Conservation (phyloP, 1,139 yeast genomes). For the Nakaseomyces sp. region DNA sequence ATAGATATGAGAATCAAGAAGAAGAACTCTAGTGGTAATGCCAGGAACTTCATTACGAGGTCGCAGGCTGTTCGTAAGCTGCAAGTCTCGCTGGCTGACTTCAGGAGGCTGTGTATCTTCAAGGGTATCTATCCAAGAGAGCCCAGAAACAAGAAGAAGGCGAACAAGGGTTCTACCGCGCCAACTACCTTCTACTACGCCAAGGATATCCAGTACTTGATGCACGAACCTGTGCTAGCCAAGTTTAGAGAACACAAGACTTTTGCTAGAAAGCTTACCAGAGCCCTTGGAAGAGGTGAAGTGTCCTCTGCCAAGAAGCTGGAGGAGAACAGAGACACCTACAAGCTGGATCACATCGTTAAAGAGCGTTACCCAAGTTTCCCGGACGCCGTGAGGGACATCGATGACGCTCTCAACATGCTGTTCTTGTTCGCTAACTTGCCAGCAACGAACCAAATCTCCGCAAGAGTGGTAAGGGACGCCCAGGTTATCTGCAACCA, state of each 20-base stretch:
- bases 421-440: slow-evolving; percentile 83
- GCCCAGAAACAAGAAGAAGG: slow-evolving; percentile 92
- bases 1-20: slow-evolving; percentile 46
- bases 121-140: slow-evolving; percentile 96
- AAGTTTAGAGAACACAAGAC: slow-evolving; percentile 95
- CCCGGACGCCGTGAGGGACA: slow-evolving; percentile 81
- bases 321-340: slow-evolving; percentile 72
- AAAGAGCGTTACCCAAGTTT: slow-evolving; percentile 95
- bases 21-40: slow-evolving; percentile 83
- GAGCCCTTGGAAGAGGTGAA: slow-evolving; percentile 89
- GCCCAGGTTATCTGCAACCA: slow-evolving; percentile 84
- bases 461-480: slow-evolving; percentile 70
- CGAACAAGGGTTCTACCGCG: slow-evolving; percentile 93
- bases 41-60: slow-evolving; percentile 86
- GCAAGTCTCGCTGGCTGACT: slow-evolving; percentile 94
- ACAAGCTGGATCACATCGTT: slow-evolving; percentile 80
- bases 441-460: slow-evolving; percentile 86
- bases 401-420: slow-evolving; percentile 95
- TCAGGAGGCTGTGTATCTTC: slow-evolving; percentile 93
- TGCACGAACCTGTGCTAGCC: slow-evolving; percentile 89
- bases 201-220: slow-evolving; percentile 86
- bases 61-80: slow-evolving; percentile 89
- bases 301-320: slow-evolving; percentile 78
- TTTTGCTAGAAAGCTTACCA: slow-evolving; percentile 81
- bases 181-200: slow-evolving; percentile 90